phyloP scores from a whole-genome alignment of 2,329 filamentous ascomycete genomes.

The Cladosporium austrohemisphaericum region DNA sequence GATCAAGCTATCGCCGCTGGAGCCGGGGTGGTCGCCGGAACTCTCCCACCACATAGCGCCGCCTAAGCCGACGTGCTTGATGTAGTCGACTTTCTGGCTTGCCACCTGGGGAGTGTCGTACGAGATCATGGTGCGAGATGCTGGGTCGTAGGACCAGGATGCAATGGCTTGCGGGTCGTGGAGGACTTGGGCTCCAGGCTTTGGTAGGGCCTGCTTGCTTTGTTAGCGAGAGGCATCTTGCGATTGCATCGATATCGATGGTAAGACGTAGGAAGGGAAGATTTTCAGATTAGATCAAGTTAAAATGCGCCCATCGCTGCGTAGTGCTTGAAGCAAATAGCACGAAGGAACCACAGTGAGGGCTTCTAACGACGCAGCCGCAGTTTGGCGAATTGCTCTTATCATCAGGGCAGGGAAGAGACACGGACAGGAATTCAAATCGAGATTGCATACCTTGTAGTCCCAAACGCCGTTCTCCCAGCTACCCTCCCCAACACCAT shows the following conservation, averaged over 20 bases:
- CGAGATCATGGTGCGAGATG: conserved; percentile 63
- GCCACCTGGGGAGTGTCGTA: conserved; percentile 69
- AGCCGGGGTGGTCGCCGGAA: conserved; percentile 65
- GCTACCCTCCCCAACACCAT: conserved; percentile 68
- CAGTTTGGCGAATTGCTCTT: conserved; percentile 13
- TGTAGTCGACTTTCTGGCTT: conserved; percentile 64
- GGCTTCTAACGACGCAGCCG: conserved; percentile 12
- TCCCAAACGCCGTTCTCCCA: conserved; percentile 76
- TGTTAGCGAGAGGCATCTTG: neutral
- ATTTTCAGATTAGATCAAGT: conserved; percentile 13
- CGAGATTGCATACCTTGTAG: conserved; percentile 20
- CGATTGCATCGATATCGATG: neutral
- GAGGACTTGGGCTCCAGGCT: conserved; percentile 59
- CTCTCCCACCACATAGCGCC: conserved; percentile 95
- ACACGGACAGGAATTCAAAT: neutral
- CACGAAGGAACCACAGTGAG: conserved; percentile 10
- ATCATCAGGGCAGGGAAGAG: conserved; percentile 1
- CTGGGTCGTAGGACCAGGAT: conserved; percentile 70
- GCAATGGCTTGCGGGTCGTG: conserved; percentile 62
- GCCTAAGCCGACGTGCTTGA: conserved; percentile 63
- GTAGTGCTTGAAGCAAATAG: conserved; percentile 13
- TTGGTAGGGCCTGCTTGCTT: conserved; percentile 56
- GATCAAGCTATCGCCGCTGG: conserved; percentile 52
- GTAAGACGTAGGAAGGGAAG: neutral
- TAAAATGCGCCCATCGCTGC: conserved; percentile 14